A percentile compares a stretch with the other conserved stretches of the same genome.
These are phyloP conservation scores for Suillus discolor DNA, from an alignment of 768 basidiomycete species.

Conservation along the genomic window DNA sequence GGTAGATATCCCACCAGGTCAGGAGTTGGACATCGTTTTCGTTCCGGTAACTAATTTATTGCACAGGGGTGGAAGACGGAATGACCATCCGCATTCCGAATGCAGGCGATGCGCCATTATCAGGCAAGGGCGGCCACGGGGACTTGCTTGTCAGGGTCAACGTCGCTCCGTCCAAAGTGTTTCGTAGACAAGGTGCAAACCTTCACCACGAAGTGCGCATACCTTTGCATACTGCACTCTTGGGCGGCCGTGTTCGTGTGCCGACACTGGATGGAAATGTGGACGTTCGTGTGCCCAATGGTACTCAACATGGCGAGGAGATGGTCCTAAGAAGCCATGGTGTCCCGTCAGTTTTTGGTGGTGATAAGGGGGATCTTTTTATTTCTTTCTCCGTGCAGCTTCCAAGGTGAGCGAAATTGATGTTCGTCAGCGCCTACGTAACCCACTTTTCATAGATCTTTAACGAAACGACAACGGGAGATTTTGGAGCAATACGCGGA, in stretches of 20 bases:
- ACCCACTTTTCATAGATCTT: constrained; percentile 51
- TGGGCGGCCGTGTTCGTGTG: constrained; percentile 92
- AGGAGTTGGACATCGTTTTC: constrained; percentile 30
- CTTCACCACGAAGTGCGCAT: constrained; percentile 89
- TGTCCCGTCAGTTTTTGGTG: constrained; percentile 60
- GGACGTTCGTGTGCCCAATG: constrained; percentile 87
- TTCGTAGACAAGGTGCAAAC: constrained; percentile 89
- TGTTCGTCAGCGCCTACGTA: constrained; percentile 13
- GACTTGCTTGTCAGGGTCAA: constrained; percentile 87
- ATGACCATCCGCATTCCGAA: constrained; percentile 85
- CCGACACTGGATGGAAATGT: constrained; percentile 96
- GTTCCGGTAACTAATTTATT: constrained; percentile 9
- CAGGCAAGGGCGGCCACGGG: constrained; percentile 76
- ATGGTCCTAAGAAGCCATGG: constrained; percentile 92
- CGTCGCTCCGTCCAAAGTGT: constrained; percentile 81
- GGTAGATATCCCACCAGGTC: constrained; percentile 85
- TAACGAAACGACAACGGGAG: constrained; percentile 82
- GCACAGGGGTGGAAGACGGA: constrained; percentile 88
- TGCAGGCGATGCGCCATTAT: constrained; percentile 82
- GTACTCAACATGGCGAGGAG: constrained; percentile 97
- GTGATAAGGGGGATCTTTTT: constrained; percentile 80
- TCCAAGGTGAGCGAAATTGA: constrained; percentile 69
- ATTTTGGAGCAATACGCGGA: constrained; percentile 90
- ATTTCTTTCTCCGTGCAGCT: constrained; percentile 87
- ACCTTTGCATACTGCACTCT: constrained; percentile 86